Percentiles rank a stretch among this genome's conserved stretches.
These are phyloP conservation scores for Nannizziopsis arthrosporioides DNA, from an alignment of 2,329 filamentous ascomycete genomes.

Conservation along the genomic window DNA sequence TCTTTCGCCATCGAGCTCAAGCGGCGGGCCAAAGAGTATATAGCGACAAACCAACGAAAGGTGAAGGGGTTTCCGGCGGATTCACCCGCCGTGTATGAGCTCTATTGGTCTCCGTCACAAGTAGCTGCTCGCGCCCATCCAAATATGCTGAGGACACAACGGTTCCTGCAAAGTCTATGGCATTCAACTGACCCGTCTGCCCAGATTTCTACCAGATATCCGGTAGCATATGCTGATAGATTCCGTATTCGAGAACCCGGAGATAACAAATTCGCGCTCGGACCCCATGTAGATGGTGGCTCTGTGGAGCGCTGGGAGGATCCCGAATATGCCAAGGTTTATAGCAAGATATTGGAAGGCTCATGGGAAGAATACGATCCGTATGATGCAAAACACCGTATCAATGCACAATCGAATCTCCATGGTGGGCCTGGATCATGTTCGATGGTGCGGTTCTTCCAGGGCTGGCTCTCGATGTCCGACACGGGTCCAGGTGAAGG, in stretches of 20 bases:
- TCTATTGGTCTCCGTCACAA: constrained; percentile 64
- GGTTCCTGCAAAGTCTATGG: constrained; percentile 54
- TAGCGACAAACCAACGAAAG: constrained; percentile 22
- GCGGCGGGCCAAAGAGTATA: constrained; percentile 52
- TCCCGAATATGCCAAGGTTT: constrained; percentile 59
- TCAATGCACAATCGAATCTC: constrained; percentile 58
- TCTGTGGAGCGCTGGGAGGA: constrained; percentile 65
- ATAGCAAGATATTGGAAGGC: constrained; percentile 60
- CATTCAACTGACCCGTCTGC: constrained; percentile 42
- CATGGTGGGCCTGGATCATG: constrained; percentile 75
- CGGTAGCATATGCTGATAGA: constrained; percentile 58
- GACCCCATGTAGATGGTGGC: constrained; percentile 62
- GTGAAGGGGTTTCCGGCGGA: constrained; percentile 52
- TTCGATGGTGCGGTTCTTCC: constrained; percentile 75
- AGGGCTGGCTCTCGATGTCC: constrained; percentile 79
- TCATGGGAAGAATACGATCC: constrained; percentile 72
- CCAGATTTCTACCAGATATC: constrained; percentile 43
- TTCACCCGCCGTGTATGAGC: constrained; percentile 59
- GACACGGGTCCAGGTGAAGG: constrained; percentile 61
- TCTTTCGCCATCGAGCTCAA: constrained; percentile 55
- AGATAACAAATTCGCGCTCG: constrained; percentile 57
- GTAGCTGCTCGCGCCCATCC: constrained; percentile 56
- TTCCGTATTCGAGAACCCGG: constrained; percentile 61
- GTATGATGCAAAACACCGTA: constrained; percentile 62
- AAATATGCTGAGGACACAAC: constrained; percentile 50